Conservation (phyloP, 371 early-diverging fungal genomes). For the Saksenaea vasiformis region DNA sequence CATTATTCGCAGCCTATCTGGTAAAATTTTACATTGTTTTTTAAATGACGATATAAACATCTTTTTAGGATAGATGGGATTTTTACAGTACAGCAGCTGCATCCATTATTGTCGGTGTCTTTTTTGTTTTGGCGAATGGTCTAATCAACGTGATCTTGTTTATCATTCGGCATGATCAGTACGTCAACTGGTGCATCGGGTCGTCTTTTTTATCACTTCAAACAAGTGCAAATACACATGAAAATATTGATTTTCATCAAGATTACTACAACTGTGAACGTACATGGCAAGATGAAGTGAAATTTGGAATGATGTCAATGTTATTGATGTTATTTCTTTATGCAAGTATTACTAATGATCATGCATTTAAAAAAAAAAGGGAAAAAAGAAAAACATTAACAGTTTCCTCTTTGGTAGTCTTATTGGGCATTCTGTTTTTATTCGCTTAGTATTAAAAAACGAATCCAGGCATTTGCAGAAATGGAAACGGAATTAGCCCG, state of each 20-base stretch:
- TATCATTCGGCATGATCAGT: conserved; percentile 14
- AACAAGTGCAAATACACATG: not conserved
- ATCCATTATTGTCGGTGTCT: conserved; percentile 10
- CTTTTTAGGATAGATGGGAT: conserved; percentile 11
- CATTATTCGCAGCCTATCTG: conserved; percentile 13
- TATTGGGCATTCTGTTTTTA: conserved; percentile 26
- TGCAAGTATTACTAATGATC: conserved; percentile 9
- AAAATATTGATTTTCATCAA: not conserved
- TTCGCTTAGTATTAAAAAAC: conserved; percentile 19
- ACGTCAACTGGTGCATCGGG: conserved; percentile 16
- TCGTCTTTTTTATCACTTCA: not conserved
- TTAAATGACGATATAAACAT: too few species aligned
- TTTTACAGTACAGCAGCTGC: conserved; percentile 3
- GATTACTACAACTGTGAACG: conserved; percentile 28
- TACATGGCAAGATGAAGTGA: conserved; percentile 28
- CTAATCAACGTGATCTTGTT: conserved; percentile 24
- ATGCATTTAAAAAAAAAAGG: not conserved
- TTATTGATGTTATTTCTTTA: conserved; percentile 25
- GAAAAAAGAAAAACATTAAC: not conserved
- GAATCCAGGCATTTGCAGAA: not conserved
- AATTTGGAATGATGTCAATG: conserved; percentile 20
- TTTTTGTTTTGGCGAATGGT: conserved; percentile 19
- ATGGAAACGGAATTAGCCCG: conserved; percentile 1
- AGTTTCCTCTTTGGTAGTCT: conserved; percentile 5
- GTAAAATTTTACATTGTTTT: conserved; percentile 7